Evolutionary conservation across 1,284 basidiomycete genomes (phyloP), one percentile per base, ranked within the genome.

Genomic region (Caloboletus firmus): DNA sequence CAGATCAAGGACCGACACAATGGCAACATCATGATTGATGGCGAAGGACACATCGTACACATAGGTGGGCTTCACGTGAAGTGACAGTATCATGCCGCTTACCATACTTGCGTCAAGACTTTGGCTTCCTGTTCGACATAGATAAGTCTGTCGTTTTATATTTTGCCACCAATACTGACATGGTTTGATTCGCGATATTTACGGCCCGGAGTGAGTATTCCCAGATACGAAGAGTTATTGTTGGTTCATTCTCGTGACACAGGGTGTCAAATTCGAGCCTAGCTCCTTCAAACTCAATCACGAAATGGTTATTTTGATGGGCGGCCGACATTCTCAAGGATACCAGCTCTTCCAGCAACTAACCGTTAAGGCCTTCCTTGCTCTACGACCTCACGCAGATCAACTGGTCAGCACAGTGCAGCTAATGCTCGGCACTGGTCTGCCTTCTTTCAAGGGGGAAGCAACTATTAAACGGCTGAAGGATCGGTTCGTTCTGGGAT

Each of bases 21-120:
- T 67, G 96, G 96, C 20, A 99, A 99, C 71, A 98, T 98, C 66
- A 97, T 99, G 95, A 96, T 99, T 56, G 95, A 98, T 66, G 93
- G 91, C 8, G 91, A 95, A 57, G 96, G 96, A 0, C 95, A 98
- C 68, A 92, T 99, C 57, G 84, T 98, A 5, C 96, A 99, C 68
- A 87, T 98, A 60, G 93, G 91, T 92, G 58, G 49, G 83, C 71
- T 42, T 52, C 32, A 30, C 10, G 11, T 28, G 31, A 30, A 32
- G 24, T 55, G 52, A 24, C 42, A 34, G 8, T 40, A 35, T 49
- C 28, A 44, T 48, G 30, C 41, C 28, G 40, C 52, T 62, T 37
- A 56, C 52, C 37, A 41, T 17, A 24, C 10, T 30, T 26, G 22
- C 24, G 2, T 46, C n/a, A 64, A 93, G 95, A 99, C 74, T 99